Percentiles rank a stretch among this genome's conserved stretches.
phyloP scores from a whole-genome alignment of 192 early-diverging fungal species.

The Umbelopsis ramanniana region DNA sequence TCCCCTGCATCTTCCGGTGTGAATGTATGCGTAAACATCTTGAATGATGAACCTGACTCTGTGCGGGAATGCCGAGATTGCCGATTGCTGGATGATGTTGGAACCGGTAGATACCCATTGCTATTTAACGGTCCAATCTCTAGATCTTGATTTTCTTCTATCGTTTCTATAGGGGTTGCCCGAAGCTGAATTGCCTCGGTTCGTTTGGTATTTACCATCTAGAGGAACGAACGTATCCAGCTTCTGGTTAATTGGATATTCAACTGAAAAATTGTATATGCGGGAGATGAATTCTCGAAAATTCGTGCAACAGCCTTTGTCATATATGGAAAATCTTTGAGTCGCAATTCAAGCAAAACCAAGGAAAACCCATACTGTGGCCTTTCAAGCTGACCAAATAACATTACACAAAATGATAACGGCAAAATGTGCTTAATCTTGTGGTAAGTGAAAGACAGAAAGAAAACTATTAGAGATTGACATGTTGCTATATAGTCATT shows the following conservation, averaged over 20 bases:
- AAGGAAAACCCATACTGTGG: neutral
- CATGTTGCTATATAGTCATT: no score
- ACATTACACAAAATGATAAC: no score
- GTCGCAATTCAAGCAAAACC: neutral
- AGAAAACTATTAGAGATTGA: no score
- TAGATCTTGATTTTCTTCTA: slow-evolving; percentile 8
- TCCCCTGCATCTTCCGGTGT: neutral
- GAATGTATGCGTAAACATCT: slow-evolving; percentile 9
- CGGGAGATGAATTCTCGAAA: neutral
- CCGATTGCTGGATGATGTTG: slow-evolving; percentile 18
- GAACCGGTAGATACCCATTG: slow-evolving; percentile 12
- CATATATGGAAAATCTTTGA: neutral
- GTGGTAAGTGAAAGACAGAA: no score
- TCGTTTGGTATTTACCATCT: neutral
- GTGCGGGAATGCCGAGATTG: slow-evolving; percentile 22
- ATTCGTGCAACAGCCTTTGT: slow-evolving; percentile 8
- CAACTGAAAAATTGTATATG: slow-evolving; percentile 16
- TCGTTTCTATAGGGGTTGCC: slow-evolving; percentile 20
- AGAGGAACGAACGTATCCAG: neutral
- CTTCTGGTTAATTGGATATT: neutral
- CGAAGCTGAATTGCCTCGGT: slow-evolving; percentile 22
- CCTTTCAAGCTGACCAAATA: neutral
- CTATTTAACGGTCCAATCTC: slow-evolving; percentile 7
- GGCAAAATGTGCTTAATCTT: no score
- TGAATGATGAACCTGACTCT: slow-evolving; percentile 17